These are phyloP conservation scores for Naematelia aurantialba DNA, from an alignment of 768 basidiomycete species.

Conservation along the genomic window DNA sequence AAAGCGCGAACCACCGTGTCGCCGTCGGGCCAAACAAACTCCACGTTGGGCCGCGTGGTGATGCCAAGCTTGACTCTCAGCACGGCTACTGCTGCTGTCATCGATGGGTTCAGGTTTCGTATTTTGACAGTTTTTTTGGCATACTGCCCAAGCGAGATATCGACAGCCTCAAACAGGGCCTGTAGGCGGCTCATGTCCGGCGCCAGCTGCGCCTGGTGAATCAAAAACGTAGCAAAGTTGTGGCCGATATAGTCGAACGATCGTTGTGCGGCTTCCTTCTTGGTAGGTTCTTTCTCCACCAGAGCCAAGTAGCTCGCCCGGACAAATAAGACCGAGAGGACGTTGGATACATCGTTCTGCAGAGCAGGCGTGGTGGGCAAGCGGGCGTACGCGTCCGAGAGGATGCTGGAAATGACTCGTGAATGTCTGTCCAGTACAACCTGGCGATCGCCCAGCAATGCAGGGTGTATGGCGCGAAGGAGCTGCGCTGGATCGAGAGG, in stretches of 20 bases:
- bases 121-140: background rate
- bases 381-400: background rate
- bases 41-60: background rate
- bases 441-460: background rate
- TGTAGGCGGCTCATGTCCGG: background rate
- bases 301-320: no score
- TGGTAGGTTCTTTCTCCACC: no score
- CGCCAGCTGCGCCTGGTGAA: background rate
- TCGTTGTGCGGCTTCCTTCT: background rate
- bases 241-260: background rate
- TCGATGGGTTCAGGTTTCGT: background rate
- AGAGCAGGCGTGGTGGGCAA: background rate
- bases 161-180: background rate
- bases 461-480: background rate
- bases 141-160: background rate
- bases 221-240: background rate
- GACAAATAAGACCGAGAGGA: background rate
- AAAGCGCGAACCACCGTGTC: background rate
- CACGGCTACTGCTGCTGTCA: background rate
- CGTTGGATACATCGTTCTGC: background rate
- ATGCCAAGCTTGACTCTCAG: background rate
- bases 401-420: background rate
- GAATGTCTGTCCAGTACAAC: background rate
- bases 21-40: background rate
- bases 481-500: background rate